These are phyloP conservation scores for Aspergillus niger DNA, from an alignment of 2,329 filamentous ascomycete species.

Conservation along the genomic window DNA sequence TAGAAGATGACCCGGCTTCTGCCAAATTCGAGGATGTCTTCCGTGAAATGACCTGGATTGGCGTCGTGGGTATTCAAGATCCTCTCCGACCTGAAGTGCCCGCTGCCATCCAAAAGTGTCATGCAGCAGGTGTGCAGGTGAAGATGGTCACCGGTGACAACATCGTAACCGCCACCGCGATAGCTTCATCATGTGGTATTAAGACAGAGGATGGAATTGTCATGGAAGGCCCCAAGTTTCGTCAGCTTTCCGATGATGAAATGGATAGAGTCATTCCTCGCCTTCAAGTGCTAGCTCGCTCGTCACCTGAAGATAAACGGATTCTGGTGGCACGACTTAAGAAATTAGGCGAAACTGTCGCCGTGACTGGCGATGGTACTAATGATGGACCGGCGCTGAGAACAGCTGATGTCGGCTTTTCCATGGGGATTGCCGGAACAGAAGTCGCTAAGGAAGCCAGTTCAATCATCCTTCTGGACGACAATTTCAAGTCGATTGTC, in stretches of 20 bases:
- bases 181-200: constrained; percentile 73
- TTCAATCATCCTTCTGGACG: constrained; percentile 68
- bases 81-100: constrained; percentile 69
- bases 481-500: constrained; percentile 67
- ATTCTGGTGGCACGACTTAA: constrained; percentile 65
- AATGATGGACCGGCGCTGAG: constrained; percentile 68
- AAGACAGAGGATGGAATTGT: constrained; percentile 59
- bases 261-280: constrained; percentile 61
- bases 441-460: constrained; percentile 70
- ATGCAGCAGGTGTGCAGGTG: constrained; percentile 68
- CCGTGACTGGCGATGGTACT: constrained; percentile 66
- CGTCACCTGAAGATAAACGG: constrained; percentile 67
- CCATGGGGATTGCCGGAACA: constrained; percentile 68
- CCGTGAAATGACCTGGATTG: constrained; percentile 71
- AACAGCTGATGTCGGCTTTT: constrained; percentile 67
- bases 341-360: constrained; percentile 63
- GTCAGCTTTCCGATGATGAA: constrained; percentile 60
- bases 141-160: constrained; percentile 76
- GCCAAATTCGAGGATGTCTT: constrained; percentile 70
- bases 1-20: constrained; percentile 63
- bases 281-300: constrained; percentile 66
- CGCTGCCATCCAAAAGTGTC: constrained; percentile 67
- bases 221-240: constrained; percentile 70
- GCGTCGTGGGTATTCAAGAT: constrained; percentile 73
- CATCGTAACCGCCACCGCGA: constrained; percentile 70